Evolutionary conservation across 371 early-diverging fungal species (phyloP), one percentile per base, ranked within the genome.

Genomic region (Apophysomyces trapeziformis): DNA sequence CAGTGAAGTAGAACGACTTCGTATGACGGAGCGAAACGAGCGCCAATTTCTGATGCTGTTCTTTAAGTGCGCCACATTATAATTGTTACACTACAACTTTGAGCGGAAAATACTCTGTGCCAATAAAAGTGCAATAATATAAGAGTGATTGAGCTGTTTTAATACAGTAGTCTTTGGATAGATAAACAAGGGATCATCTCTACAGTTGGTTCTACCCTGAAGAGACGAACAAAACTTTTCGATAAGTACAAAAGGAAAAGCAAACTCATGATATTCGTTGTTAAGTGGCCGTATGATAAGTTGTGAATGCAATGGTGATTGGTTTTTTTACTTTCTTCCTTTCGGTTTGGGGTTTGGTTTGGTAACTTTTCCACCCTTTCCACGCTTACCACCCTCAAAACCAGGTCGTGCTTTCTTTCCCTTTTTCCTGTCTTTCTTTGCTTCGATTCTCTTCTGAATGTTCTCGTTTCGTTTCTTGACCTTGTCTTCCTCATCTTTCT

Each of bases 401-500:
- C 83, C 83, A 60, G 74, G 84, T 38, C 84, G 77, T 41, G 81
- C 73, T 44, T 83, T 80, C 65, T 76, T 72, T 63, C 58, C 74
- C 68, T 74, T 79, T 45, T 80, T 83, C 69, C 82, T 84, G 65
- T 84, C 85, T 79, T 92, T 93, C 77, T 91, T 93, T 36, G 78
- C 87, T 21, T 95, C 93, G 43, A 85, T 79, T 47, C 93, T 84
- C 11, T 80, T 77, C 81, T 92, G 84, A 66, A 96, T 75, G 68
- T 96, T 96, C 56, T 88, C 89, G 46, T 87, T 82, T 44, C 96
- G 84, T 80, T 87, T 92, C 67, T 76, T 78, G 67, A 89, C 85
- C 65, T 86, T 83, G 58, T 90, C 85, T 70, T 86, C 83, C 70
- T 88, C 87, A 36, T 85, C 79, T 63, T 87, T 82, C 57, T 79